Percentiles rank a stretch among this genome's conserved stretches.
phyloP scores from a whole-genome alignment of 805 yeast species.

The Yamadazyma olivae region DNA sequence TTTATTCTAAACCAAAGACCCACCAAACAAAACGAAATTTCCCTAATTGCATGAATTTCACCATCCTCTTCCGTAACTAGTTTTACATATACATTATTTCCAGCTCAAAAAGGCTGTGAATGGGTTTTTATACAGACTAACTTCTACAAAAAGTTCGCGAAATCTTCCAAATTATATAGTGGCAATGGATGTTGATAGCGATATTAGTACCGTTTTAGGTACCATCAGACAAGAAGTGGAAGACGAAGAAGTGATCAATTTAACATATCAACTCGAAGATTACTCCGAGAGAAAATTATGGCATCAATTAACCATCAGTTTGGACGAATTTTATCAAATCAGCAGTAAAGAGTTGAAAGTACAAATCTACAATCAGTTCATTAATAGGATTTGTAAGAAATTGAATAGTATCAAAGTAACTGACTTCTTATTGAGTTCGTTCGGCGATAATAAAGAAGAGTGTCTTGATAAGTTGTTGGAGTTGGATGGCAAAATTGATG shows the following conservation, averaged over 20 bases:
- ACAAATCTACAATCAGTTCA: conserved; percentile 68
- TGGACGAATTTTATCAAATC: conserved; percentile 53
- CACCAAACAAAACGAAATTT: too few relatives aligned
- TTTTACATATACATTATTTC: too few relatives aligned
- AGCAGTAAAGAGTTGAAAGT: conserved; percentile 47
- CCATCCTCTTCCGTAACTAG: too few relatives aligned
- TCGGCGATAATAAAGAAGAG: conserved; percentile 25
- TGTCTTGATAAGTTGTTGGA: conserved; percentile 36
- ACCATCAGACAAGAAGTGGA: conserved; percentile 67
- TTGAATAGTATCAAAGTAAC: conserved; percentile 79
- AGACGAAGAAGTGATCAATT: conserved; percentile 53
- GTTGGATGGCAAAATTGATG: conserved; percentile 35
- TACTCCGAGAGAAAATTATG: conserved; percentile 85
- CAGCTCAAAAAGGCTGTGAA: too few relatives aligned
- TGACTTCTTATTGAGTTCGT: conserved; percentile 61
- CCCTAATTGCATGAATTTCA: too few relatives aligned
- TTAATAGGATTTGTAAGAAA: conserved; percentile 61
- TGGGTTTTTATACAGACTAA: too few relatives aligned
- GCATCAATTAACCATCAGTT: conserved; percentile 82
- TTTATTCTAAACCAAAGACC: too few relatives aligned
- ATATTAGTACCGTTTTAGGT: conserved; percentile 46
- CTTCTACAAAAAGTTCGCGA: too few relatives aligned
- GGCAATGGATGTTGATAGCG: conserved; percentile 40
- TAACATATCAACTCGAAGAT: conserved; percentile 74
- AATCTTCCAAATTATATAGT: too few relatives aligned